phyloP scores from a whole-genome alignment of 305 asterid genomes.

The Fraxinus latifolia region DNA sequence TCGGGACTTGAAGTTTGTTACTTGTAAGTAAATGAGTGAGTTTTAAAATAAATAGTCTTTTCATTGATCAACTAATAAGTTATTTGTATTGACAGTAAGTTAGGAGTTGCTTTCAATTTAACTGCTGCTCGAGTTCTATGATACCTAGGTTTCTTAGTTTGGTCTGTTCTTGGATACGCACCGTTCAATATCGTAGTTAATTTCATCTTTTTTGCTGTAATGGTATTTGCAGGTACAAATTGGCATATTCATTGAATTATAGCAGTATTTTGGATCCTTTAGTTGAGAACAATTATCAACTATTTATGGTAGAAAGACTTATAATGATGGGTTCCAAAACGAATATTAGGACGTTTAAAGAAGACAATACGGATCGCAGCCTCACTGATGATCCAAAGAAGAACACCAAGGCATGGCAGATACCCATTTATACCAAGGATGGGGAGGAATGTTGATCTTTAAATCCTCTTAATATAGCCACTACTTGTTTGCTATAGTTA shows the following conservation, averaged over 20 bases:
- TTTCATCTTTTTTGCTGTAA: background rate
- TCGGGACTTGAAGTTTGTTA: background rate
- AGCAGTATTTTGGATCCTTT: constrained; percentile 68
- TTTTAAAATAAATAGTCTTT: background rate
- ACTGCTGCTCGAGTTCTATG: background rate
- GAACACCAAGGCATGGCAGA: constrained; percentile 76
- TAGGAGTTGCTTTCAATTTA: background rate
- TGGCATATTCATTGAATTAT: constrained; percentile 79
- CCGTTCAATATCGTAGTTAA: background rate
- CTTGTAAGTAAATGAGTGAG: background rate
- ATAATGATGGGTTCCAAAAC: constrained; percentile 77
- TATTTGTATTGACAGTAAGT: background rate
- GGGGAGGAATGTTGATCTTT: constrained; percentile 48
- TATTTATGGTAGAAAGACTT: constrained; percentile 86
- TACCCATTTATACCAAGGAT: constrained; percentile 67
- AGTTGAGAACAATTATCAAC: constrained; percentile 73
- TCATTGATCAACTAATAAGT: background rate
- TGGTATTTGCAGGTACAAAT: constrained; percentile 57
- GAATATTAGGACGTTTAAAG: constrained; percentile 61
- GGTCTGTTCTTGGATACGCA: background rate
- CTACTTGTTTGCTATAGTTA: background rate
- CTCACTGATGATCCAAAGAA: constrained; percentile 89
- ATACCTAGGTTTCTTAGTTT: background rate
- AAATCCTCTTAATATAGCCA: background rate
- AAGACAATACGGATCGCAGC: constrained; percentile 62